Evolutionary conservation across 768 basidiomycete genomes (phyloP).

Genomic region (Russula compacta): DNA sequence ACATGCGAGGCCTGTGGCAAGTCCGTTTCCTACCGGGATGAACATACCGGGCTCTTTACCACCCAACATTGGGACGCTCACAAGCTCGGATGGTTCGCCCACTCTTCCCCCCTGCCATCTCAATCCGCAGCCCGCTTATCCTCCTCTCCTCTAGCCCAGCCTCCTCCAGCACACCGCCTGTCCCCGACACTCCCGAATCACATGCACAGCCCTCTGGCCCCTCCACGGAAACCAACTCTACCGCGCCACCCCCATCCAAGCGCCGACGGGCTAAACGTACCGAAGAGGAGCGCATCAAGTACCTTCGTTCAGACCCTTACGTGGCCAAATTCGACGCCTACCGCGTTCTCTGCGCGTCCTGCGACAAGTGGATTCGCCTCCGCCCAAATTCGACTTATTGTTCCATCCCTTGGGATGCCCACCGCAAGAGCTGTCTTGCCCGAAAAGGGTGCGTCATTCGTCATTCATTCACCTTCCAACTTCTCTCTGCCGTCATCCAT

Average conservation of each 20-base stretch:
- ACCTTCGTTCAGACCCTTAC: constrained; percentile 59
- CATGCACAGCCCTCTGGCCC: background rate
- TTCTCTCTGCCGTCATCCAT: background rate
- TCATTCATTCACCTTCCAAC: background rate
- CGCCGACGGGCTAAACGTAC: constrained; percentile 67
- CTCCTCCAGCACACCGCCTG: constrained; percentile 3
- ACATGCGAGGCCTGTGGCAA: constrained; percentile 56
- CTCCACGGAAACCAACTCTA: background rate
- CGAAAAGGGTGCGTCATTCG: constrained; percentile 53
- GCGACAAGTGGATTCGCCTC: constrained; percentile 82
- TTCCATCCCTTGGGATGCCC: constrained; percentile 83
- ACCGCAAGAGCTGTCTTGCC: constrained; percentile 71
- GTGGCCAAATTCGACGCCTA: constrained; percentile 77
- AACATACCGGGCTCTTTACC: constrained; percentile 52
- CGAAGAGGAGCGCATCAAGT: constrained; percentile 69
- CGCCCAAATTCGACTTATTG: constrained; percentile 82
- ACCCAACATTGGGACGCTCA: constrained; percentile 63
- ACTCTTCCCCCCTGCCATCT: background rate
- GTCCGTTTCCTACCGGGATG: constrained; percentile 59
- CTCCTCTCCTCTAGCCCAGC: background rate
- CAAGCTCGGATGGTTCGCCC: constrained; percentile 42
- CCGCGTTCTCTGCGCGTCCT: constrained; percentile 67
- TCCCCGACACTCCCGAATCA: background rate
- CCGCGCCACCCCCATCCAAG: constrained; percentile 31
- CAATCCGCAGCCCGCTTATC: background rate